Percentiles rank a stretch among this genome's conserved stretches.
These are phyloP conservation scores for Agaricus bisporus DNA, from an alignment of 768 basidiomycete genomes.

Conservation along the genomic window DNA sequence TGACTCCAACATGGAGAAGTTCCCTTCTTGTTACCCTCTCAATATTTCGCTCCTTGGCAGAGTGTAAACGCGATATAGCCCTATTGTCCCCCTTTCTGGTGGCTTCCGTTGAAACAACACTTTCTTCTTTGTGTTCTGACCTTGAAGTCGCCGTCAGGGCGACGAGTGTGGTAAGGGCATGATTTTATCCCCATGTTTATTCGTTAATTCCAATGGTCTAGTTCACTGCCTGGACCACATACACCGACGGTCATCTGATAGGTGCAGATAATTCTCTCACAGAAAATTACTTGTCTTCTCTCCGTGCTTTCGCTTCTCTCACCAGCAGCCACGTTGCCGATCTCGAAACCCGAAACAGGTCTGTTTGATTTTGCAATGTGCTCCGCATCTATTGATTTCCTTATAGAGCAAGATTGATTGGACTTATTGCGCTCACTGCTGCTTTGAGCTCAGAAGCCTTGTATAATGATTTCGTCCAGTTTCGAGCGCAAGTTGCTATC, in stretches of 20 bases:
- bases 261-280: constrained; percentile 71
- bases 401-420: constrained; percentile 74
- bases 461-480: constrained; percentile 66
- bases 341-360: constrained; percentile 73
- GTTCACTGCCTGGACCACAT: constrained; percentile 92
- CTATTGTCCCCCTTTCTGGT: constrained; percentile 68
- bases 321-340: constrained; percentile 52
- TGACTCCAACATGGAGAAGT: constrained; percentile 28
- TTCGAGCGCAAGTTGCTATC: constrained; percentile 61
- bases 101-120: constrained; percentile 52
- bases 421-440: constrained; percentile 75
- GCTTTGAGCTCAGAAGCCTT: constrained; percentile 82
- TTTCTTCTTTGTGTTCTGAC: constrained; percentile 53
- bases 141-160: constrained; percentile 72
- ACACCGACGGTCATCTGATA: constrained; percentile 79
- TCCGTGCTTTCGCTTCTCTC: constrained; percentile 59
- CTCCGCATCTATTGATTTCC: constrained; percentile 6
- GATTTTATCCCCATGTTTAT: neutral
- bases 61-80: constrained; percentile 80
- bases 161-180: constrained; percentile 66
- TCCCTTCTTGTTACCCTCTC: constrained; percentile 78
- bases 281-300: constrained; percentile 59
- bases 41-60: constrained; percentile 77
- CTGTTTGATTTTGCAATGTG: constrained; percentile 5
- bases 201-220: constrained; percentile 20